A percentile compares a stretch with the other conserved stretches of the same genome.
Evolutionary conservation across 371 early-diverging fungal species (phyloP).

Genomic region (Mucor sp.): DNA sequence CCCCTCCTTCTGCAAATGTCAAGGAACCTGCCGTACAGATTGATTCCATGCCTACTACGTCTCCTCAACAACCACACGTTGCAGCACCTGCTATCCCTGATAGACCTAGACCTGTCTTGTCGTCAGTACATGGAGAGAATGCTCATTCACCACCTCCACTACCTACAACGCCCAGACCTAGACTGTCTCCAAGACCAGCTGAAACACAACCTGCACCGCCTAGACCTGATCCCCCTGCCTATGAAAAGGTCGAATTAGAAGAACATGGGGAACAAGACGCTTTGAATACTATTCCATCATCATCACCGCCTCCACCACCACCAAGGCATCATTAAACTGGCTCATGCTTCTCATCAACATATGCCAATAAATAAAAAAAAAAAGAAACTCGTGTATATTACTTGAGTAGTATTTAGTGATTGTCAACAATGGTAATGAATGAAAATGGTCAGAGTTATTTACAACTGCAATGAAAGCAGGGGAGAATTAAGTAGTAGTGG

Average conservation of each 20-base stretch:
- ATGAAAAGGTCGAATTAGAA: neutral
- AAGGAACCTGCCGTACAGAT: neutral
- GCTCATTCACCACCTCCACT: constrained; percentile 1
- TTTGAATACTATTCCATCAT: neutral
- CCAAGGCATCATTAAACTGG: neutral
- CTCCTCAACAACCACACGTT: neutral
- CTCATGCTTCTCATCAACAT: neutral
- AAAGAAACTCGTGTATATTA: neutral
- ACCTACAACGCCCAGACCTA: constrained; percentile 8
- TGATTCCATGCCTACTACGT: neutral
- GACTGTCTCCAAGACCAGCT: neutral
- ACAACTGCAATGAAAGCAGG: neutral
- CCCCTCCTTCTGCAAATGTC: neutral
- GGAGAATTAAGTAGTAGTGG: constrained; percentile 12
- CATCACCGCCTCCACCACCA: neutral
- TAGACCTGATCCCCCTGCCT: neutral
- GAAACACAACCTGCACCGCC: neutral
- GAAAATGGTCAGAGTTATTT: neutral
- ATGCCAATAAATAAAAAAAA: neutral
- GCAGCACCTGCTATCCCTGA: neutral
- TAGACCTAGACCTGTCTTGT: neutral
- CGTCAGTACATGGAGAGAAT: neutral
- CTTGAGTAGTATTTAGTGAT: neutral
- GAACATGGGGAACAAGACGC: neutral
- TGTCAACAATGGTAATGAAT: neutral